These are phyloP conservation scores for Podospora didyma DNA, from an alignment of 495 filamentous ascomycete genomes.

Conservation along the genomic window DNA sequence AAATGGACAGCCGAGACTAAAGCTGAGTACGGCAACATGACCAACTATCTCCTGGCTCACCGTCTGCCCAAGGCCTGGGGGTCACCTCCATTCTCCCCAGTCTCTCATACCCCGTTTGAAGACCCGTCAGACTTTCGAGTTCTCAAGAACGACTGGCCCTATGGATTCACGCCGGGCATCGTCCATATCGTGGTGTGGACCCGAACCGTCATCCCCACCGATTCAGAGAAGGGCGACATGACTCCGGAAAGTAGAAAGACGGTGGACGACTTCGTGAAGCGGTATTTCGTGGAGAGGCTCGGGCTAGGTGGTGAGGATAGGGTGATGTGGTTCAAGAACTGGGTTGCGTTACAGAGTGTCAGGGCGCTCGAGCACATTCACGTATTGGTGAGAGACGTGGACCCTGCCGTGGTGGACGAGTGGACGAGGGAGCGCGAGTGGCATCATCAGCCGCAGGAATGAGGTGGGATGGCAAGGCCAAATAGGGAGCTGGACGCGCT, in stretches of 20 bases:
- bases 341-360: slow-evolving; percentile 84
- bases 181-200: slow-evolving; percentile 69
- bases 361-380: slow-evolving; percentile 66
- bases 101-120: slow-evolving; percentile 59
- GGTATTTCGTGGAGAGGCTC: slow-evolving; percentile 60
- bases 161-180: slow-evolving; percentile 68
- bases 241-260: slow-evolving; percentile 58
- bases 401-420: slow-evolving; percentile 52
- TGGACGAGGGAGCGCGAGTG: slow-evolving; percentile 51
- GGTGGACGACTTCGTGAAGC: slow-evolving; percentile 64
- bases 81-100: slow-evolving; percentile 45
- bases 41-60: slow-evolving; percentile 67
- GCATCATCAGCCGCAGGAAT: slow-evolving; percentile 13
- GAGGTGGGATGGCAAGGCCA: neutral
- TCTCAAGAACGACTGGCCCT: slow-evolving; percentile 88
- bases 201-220: slow-evolving; percentile 51
- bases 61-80: slow-evolving; percentile 66
- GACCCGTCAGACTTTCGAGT: slow-evolving; percentile 70
- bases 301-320: slow-evolving; percentile 46
- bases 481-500: neutral
- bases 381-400: slow-evolving; percentile 60
- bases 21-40: slow-evolving; percentile 68
- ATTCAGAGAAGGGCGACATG: slow-evolving; percentile 64
- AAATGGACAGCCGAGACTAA: slow-evolving; percentile 70
- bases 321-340: slow-evolving; percentile 94